phyloP scores from a whole-genome alignment of 2,329 filamentous ascomycete species.

The Colletotrichum sp. region DNA sequence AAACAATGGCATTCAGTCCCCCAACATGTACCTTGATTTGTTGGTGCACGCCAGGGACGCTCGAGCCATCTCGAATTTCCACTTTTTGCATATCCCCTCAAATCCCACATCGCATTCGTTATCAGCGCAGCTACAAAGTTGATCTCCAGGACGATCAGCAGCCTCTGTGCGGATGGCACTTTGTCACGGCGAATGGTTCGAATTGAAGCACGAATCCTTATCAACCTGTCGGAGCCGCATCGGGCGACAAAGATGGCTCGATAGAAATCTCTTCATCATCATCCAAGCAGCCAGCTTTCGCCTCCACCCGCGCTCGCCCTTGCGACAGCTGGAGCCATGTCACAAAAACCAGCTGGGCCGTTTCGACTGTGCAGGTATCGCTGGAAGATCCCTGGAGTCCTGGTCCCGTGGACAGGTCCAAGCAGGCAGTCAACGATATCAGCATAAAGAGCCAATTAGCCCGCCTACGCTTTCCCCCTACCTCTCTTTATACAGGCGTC shows the following conservation, averaged over 20 bases:
- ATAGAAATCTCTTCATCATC: background rate
- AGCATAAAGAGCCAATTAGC: background rate
- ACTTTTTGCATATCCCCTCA: background rate
- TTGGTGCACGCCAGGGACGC: background rate
- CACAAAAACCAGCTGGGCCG: background rate
- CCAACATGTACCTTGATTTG: background rate
- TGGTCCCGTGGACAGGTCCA: constrained; percentile 5
- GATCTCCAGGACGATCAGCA: background rate
- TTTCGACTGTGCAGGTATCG: constrained; percentile 7
- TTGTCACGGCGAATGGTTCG: background rate
- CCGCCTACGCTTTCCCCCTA: background rate
- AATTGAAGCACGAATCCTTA: background rate
- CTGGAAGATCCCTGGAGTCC: constrained; percentile 14
- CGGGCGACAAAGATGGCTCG: background rate
- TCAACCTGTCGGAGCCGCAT: background rate
- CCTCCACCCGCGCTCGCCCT: background rate
- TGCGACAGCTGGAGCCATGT: background rate
- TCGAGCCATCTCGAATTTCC: constrained; percentile 1
- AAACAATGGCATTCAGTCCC: background rate
- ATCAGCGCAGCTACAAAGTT: constrained; percentile 2
- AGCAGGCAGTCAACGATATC: background rate
- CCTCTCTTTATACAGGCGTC: background rate
- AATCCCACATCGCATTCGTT: constrained; percentile 6
- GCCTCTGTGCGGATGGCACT: background rate
- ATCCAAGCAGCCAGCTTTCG: background rate